These are phyloP conservation scores for Zizania latifolia DNA, from an alignment of 176 grass and related monocot species.

Conservation along the genomic window DNA sequence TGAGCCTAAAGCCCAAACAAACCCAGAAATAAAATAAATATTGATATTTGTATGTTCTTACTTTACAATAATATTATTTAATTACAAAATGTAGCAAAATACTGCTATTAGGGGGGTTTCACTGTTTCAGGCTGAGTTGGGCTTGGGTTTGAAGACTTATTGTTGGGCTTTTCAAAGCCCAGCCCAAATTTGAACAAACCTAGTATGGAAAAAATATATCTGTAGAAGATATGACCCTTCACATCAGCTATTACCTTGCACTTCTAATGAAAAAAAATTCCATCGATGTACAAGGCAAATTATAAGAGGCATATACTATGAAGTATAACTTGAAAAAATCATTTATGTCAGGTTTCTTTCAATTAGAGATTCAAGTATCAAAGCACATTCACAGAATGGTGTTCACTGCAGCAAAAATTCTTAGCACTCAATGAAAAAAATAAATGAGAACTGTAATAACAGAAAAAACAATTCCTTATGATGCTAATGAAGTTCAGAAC, in stretches of 20 bases:
- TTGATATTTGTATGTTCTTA: too few relatives aligned
- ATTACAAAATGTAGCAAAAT: too few relatives aligned
- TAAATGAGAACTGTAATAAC: background rate
- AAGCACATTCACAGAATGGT: background rate
- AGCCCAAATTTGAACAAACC: too few relatives aligned
- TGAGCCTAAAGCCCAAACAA: too few relatives aligned
- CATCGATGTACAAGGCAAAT: background rate
- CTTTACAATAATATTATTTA: too few relatives aligned
- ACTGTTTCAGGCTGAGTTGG: too few relatives aligned
- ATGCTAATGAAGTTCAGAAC: background rate
- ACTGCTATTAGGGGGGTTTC: too few relatives aligned
- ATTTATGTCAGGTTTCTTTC: background rate
- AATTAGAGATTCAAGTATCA: background rate
- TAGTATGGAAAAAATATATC: background rate
- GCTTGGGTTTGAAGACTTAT: too few relatives aligned
- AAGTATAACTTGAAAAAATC: slow-evolving; percentile 9
- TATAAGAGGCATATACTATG: background rate
- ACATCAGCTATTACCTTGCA: background rate
- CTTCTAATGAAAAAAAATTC: too few relatives aligned
- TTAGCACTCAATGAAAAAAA: background rate
- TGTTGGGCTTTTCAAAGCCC: too few relatives aligned
- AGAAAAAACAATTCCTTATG: background rate
- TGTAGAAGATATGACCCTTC: background rate
- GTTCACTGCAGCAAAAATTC: background rate
- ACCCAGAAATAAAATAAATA: too few relatives aligned